Evolutionary conservation across 2,329 filamentous ascomycete genomes (phyloP), one percentile per base, ranked within the genome.

Genomic region (Aureobasidium sp.): DNA sequence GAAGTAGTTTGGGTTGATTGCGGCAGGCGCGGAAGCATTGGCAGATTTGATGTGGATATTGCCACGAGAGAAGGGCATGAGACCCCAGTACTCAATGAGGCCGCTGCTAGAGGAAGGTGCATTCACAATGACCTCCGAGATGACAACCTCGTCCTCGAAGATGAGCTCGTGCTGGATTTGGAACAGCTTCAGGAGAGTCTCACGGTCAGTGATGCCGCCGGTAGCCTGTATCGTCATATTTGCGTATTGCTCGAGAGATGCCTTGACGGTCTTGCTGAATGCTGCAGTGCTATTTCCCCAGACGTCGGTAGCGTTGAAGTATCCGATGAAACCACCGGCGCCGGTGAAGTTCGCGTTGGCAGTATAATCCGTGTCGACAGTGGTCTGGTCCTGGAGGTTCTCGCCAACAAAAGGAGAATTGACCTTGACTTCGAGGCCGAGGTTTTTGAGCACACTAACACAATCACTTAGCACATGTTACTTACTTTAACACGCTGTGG

Each of bases 131-230:
- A 79, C 70, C 67, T 84, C 82, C 0, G 74, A 77, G 3, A 82
- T 69, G 0, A 81, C 78, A 0, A 80, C 73, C 15, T 65, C 66
- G 62, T 74, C 70, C 23, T 72, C 69, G 68, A 82, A 82, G n/a
- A 83, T 74, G 9, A 82, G 70, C 56, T 79, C 74, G 63, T 81
- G 74, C 68, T 83, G 79, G 3, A 78, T 69, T 5, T 69, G 68
- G 26, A 83, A 72, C 68, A 83, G 78, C 3, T 78, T 69, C 8
- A 69, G 68, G 17, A 83, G 72, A 2, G 81, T 68, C n/a, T 69
- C 67, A 63, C 79, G 72, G 36, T 82, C 64, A 12, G 72, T 70
- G n/a, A 70, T 62, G 4, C 69, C 65, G 10, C 69, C 68, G 2
- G 67, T 70, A 1, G 66, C 63, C 47, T 68, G 65, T 13, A 72